These are phyloP conservation scores for Asclepias syriaca DNA, from an alignment of 257 asterid species.

Conservation along the genomic window DNA sequence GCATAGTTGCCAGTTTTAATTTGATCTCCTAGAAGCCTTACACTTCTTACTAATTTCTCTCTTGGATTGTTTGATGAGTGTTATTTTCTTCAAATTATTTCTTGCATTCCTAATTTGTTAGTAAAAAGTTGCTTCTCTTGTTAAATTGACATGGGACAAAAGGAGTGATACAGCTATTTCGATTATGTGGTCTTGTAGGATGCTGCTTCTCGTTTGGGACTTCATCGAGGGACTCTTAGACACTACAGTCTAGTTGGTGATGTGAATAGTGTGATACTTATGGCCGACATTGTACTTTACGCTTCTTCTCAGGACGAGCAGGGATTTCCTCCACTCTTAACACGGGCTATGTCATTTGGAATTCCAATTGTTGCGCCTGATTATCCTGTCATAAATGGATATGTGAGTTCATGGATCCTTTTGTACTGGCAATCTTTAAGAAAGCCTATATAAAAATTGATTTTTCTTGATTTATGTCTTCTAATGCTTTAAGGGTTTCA, in stretches of 20 bases:
- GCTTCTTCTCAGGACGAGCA: constrained; percentile 91
- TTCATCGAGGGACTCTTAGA: constrained; percentile 64
- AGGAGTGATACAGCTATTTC: background rate
- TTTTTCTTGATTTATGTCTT: constrained; percentile 17
- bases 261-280: constrained; percentile 67
- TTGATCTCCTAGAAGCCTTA: background rate
- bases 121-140: background rate
- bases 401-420: constrained; percentile 47
- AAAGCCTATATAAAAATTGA: no score
- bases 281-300: constrained; percentile 86
- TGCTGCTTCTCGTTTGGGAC: constrained; percentile 63
- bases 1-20: background rate
- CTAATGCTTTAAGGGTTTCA: constrained; percentile 16
- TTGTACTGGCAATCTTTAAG: background rate
- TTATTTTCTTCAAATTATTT: background rate
- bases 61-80: background rate
- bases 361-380: constrained; percentile 79
- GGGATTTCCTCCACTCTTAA: constrained; percentile 77
- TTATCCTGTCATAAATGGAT: constrained; percentile 56
- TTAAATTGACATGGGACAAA: constrained; percentile 9
- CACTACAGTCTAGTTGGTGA: constrained; percentile 71
- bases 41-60: background rate
- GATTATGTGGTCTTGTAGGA: constrained; percentile 42
- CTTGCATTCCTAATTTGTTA: background rate
- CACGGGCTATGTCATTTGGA: constrained; percentile 92